A percentile compares a stretch with the other conserved stretches of the same genome.
phyloP scores from a whole-genome alignment of 2,329 filamentous ascomycete genomes.

The Neocatenulostroma microsporum region DNA sequence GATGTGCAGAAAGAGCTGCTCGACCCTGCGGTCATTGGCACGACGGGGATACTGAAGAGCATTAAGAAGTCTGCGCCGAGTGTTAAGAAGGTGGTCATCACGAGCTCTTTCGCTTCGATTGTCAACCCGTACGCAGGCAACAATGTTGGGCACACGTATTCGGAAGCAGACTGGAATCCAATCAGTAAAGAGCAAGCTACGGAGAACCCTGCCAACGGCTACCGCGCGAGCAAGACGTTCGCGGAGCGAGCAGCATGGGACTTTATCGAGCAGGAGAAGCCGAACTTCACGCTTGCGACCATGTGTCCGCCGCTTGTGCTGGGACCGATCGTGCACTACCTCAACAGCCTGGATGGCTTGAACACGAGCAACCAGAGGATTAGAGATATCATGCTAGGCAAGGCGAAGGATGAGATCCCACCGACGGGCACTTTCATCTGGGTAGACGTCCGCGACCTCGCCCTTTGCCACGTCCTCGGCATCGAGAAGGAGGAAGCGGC shows the following conservation, averaged over 20 bases:
- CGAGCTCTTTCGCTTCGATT: constrained; percentile 62
- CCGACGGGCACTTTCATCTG: constrained; percentile 46
- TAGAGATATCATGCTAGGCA: constrained; percentile 55
- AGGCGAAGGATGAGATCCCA: constrained; percentile 50
- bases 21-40: constrained; percentile 57
- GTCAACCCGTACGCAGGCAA: constrained; percentile 48
- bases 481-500: constrained; percentile 49
- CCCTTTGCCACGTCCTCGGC: constrained; percentile 55
- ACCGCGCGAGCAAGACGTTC: constrained; percentile 54
- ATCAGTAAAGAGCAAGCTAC: constrained; percentile 45
- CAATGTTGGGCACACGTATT: constrained; percentile 44
- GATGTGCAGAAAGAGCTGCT: constrained; percentile 58
- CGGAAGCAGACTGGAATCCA: constrained; percentile 51
- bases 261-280: constrained; percentile 45
- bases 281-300: constrained; percentile 42
- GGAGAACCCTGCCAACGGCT: constrained; percentile 36
- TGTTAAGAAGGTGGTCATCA: constrained; percentile 67
- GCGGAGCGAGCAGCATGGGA: constrained; percentile 50
- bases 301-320: constrained; percentile 46
- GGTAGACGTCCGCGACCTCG: constrained; percentile 50
- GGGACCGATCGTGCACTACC: constrained; percentile 49
- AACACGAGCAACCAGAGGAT: constrained; percentile 69
- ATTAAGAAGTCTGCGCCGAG: constrained; percentile 54
- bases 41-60: constrained; percentile 54
- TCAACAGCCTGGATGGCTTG: constrained; percentile 55